phyloP scores from a whole-genome alignment of 2,329 filamentous ascomycete genomes.

The Aspergillus fijiensis region DNA sequence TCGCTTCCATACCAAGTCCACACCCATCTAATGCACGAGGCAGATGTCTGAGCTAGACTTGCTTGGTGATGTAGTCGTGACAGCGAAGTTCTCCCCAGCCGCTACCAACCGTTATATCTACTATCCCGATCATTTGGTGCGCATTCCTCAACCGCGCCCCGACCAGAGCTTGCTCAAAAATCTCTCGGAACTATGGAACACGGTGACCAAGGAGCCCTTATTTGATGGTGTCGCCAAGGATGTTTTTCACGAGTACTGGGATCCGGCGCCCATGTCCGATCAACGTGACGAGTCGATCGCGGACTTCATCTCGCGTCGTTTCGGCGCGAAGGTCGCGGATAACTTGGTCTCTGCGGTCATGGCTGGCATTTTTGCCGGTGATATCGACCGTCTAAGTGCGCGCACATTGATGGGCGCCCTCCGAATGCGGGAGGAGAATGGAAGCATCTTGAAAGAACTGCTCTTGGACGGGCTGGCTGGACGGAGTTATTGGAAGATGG shows the following conservation, averaged over 20 bases:
- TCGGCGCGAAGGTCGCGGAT: constrained; percentile 60
- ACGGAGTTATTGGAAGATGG: constrained; percentile 12
- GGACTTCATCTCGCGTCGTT: constrained; percentile 59
- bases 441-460: constrained; percentile 14
- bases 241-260: constrained; percentile 9
- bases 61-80: constrained; percentile 56
- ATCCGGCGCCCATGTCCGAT: neutral
- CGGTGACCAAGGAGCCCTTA: constrained; percentile 38
- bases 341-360: constrained; percentile 73
- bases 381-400: constrained; percentile 76
- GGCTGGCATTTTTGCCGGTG: constrained; percentile 91
- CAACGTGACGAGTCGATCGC: constrained; percentile 67
- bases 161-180: constrained; percentile 22
- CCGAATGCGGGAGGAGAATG: constrained; percentile 49
- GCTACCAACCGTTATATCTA: constrained; percentile 75
- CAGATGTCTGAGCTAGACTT: constrained; percentile 62
- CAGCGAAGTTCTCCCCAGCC: constrained; percentile 50
- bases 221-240: constrained; percentile 59
- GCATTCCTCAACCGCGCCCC: constrained; percentile 52
- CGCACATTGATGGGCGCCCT: constrained; percentile 59
- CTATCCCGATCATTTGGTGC: constrained; percentile 79
- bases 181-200: constrained; percentile 31
- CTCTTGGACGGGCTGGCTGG: neutral
- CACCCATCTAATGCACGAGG: constrained; percentile 12
- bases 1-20: neutral